These are phyloP conservation scores for Chlorella sp. DNA, from an alignment of 139 green algal species.

Conservation along the genomic window DNA sequence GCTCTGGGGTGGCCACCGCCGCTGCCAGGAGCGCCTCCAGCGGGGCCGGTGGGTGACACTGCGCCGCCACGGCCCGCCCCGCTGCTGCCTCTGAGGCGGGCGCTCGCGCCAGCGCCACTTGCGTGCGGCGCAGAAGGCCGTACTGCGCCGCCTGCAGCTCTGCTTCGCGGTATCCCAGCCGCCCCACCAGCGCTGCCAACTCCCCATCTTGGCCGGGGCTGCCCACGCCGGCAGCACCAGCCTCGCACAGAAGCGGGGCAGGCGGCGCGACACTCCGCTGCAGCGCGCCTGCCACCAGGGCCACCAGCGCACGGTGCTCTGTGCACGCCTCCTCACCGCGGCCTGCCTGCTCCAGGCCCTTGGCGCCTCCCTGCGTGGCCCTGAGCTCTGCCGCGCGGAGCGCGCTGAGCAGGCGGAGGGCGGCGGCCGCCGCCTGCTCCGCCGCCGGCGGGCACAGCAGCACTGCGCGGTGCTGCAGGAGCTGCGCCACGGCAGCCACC, in stretches of 20 bases:
- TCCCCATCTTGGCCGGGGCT: neutral
- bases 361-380: neutral
- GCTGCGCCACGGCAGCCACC: neutral
- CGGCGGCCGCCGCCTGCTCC: neutral
- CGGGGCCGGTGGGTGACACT: no score
- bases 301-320: neutral
- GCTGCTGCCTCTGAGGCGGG: no score
- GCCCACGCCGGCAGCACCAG: neutral
- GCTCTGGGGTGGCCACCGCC: neutral
- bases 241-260: neutral
- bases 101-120: no score
- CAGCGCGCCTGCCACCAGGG: no score
- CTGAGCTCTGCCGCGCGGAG: neutral
- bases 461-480: conserved; percentile 5
- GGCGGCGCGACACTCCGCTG: conserved; percentile 3
- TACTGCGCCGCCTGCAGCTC: conserved; percentile 7
- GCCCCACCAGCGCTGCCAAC: neutral
- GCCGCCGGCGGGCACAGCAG: conserved; percentile 1
- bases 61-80: no score
- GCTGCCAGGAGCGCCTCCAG: no score
- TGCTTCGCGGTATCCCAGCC: neutral
- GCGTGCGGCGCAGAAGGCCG: no score
- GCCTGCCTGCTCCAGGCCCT: neutral
- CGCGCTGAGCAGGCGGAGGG: conserved; percentile 3
- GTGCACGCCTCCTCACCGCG: neutral